Evolutionary conservation across 305 asterid genomes (phyloP), one percentile per base, ranked within the genome.

Genomic region (Striga hermonthica): DNA sequence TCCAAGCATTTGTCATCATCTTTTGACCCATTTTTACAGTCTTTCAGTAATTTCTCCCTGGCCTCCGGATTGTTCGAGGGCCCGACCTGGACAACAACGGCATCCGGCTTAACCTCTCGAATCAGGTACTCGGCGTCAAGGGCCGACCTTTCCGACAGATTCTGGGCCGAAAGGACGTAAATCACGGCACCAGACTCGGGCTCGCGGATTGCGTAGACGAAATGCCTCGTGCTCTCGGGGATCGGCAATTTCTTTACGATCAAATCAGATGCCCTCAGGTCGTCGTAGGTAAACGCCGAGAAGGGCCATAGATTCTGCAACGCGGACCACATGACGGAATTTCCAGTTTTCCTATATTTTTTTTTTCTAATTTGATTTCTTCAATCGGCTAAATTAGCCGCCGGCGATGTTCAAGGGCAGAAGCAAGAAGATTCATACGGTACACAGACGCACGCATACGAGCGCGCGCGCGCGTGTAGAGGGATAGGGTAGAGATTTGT

Each of bases 101-200:
- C 97, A 38, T 92, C 96, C 34, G 98, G 98, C 74, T 78, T 81
- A 75, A 90, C 74, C 65, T 75, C 84, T 62, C 86, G 81, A 55
- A 92, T 92, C 34, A 92, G 76, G 72, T 82, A 80, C 77, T 92
- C 88, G 0, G 83, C 90, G 74, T 92, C 98, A 39, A 65, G 62
- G 73, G 91, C 86, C 13, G 97, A 92, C 80, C 88, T 81, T 59
- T 90, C 89, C 0, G 97, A 92, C 35, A 92, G 78, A 83, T 82
- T 92, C 88, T 87, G 98, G 53, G 84, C 96, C 62, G 89, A 76
- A 5, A 90, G 73, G 1, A 90, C 79, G 61, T 89, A 90, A 34
- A 92, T 79, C 44, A 90, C 83, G 43, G 88, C 76, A 71, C 73
- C 68, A 1, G 94, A 81, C 64, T 82, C 83, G 16, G 91, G 90